A percentile compares a stretch with the other conserved stretches of the same genome.
These are phyloP conservation scores for Fusarium temperatum DNA, from an alignment of 2,329 filamentous ascomycete species.

Conservation along the genomic window DNA sequence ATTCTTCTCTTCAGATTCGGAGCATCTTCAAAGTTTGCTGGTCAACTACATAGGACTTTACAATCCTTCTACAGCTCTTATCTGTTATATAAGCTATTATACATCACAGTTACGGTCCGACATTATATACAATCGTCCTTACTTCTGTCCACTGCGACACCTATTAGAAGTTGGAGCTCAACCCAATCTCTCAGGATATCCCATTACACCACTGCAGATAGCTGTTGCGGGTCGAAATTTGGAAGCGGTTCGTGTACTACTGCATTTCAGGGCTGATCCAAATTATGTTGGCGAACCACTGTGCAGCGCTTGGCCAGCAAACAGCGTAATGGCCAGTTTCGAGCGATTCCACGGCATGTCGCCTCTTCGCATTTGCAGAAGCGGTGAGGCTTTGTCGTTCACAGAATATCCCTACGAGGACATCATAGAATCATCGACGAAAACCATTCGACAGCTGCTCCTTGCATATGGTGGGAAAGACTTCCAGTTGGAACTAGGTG, in stretches of 20 bases:
- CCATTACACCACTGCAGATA: accelerated
- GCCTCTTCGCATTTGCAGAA: neutral
- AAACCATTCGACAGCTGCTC: neutral
- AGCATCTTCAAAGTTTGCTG: accelerated
- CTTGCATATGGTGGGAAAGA: neutral
- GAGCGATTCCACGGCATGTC: accelerated
- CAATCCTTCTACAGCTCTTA: neutral
- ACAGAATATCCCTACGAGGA: accelerated
- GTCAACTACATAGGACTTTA: neutral
- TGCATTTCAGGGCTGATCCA: accelerated
- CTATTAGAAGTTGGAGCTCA: neutral
- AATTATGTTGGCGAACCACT: neutral
- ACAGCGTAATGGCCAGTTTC: accelerated
- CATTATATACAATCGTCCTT: neutral
- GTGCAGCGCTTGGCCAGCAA: accelerated
- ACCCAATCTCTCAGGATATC: accelerated
- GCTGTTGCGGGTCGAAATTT: accelerated
- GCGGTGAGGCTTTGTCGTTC: neutral
- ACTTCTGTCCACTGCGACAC: neutral
- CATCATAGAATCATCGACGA: neutral
- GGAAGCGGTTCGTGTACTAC: accelerated
- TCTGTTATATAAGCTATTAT: accelerated
- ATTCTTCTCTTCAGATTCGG: accelerated
- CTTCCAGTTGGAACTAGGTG: accelerated
- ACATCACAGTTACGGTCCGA: too few relatives aligned